phyloP scores from a whole-genome alignment of 2,329 filamentous ascomycete genomes.

The Pestalotiopsis sp. region DNA sequence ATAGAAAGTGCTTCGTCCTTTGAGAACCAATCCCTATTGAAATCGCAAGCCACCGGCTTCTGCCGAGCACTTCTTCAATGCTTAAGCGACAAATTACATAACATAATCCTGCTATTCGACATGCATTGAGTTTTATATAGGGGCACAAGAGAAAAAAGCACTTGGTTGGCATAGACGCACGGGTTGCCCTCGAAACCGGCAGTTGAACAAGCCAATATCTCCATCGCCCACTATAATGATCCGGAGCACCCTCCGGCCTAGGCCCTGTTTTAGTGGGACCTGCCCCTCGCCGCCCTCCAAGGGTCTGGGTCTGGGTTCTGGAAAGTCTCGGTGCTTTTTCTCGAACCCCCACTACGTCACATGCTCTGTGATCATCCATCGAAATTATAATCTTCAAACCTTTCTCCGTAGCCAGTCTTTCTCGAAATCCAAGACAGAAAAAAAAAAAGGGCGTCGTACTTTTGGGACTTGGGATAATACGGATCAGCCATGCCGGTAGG shows the following conservation, averaged over 20 bases:
- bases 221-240: background rate
- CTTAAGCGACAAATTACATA: too few species aligned
- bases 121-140: too few species aligned
- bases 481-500: slow-evolving; percentile 2
- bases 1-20: too few species aligned
- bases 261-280: background rate
- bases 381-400: background rate
- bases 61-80: too few species aligned
- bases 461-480: background rate
- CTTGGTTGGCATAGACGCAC: too few species aligned
- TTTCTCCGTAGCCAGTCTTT: background rate
- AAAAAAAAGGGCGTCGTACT: background rate
- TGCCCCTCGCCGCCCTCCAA: background rate
- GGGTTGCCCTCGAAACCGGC: background rate
- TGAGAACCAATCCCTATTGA: too few species aligned
- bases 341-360: background rate
- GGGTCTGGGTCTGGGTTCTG: background rate
- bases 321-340: background rate
- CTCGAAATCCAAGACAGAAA: background rate
- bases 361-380: background rate
- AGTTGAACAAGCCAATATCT: background rate
- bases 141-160: too few species aligned
- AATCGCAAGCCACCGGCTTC: too few species aligned
- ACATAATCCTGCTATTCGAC: too few species aligned
- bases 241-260: background rate